Conservation (phyloP, 495 filamentous ascomycete genomes). For the Penicillium argentinense region DNA sequence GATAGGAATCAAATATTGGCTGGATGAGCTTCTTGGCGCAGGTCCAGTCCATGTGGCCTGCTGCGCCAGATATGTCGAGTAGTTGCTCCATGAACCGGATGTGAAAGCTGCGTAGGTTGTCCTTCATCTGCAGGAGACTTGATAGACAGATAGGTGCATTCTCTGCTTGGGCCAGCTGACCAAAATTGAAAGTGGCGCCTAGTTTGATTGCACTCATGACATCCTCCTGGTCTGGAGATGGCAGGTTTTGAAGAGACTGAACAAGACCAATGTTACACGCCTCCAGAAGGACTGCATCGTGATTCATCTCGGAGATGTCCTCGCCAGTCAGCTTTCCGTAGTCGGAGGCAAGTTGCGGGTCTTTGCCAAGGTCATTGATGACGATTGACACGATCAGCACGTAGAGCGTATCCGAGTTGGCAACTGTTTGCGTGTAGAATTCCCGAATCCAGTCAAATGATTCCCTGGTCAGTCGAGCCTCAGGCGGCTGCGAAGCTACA, state of each 20-base stretch:
- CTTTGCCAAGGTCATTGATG: slow-evolving; percentile 42
- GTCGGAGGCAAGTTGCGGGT: slow-evolving; percentile 28
- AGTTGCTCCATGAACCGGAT: slow-evolving; percentile 39
- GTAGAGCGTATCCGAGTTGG: slow-evolving; percentile 23
- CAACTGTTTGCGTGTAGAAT: slow-evolving; percentile 14
- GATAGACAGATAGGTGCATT: slow-evolving; percentile 31
- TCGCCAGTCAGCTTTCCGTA: slow-evolving; percentile 26
- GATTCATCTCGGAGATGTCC: slow-evolving; percentile 28
- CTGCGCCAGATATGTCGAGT: slow-evolving; percentile 38
- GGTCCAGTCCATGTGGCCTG: slow-evolving; percentile 37
- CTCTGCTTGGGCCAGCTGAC: slow-evolving; percentile 41
- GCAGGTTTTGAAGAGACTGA: slow-evolving; percentile 21
- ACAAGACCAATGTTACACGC: slow-evolving; percentile 30
- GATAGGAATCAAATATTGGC: slow-evolving; percentile 32
- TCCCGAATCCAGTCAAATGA: slow-evolving; percentile 22
- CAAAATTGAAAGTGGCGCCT: slow-evolving; percentile 47
- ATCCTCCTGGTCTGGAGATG: slow-evolving; percentile 20
- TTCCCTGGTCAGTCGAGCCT: slow-evolving; percentile 8
- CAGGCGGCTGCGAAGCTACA: slow-evolving; percentile 11
- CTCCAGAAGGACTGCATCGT: slow-evolving; percentile 35
- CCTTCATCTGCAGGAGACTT: slow-evolving; percentile 23
- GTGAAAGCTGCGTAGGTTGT: slow-evolving; percentile 25
- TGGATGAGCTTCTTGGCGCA: slow-evolving; percentile 35
- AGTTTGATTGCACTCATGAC: slow-evolving; percentile 42
- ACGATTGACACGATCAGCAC: slow-evolving; percentile 36